Conservation (phyloP, 257 asterid genomes). For the Voacanga thouarsii region DNA sequence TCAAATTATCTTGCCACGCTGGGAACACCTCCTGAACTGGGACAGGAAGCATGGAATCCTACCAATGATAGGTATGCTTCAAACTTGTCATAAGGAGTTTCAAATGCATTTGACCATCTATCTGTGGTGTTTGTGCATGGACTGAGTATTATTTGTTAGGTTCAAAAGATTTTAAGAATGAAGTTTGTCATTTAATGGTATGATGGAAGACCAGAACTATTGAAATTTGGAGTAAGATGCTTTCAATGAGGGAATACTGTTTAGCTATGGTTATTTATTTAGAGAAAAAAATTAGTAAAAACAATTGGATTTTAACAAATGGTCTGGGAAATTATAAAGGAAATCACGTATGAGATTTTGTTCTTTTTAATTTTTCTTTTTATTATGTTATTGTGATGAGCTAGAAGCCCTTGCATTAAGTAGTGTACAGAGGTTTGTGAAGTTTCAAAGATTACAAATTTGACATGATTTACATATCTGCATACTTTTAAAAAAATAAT, state of each 20-base stretch:
- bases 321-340: no score
- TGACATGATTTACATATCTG: background rate
- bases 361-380: background rate
- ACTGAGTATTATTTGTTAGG: background rate
- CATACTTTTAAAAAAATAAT: background rate
- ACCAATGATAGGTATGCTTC: slow-evolving; percentile 83
- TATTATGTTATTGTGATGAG: background rate
- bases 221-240: background rate
- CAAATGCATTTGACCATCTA: background rate
- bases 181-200: background rate
- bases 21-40: slow-evolving; percentile 69
- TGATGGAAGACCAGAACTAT: background rate
- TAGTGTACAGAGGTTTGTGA: background rate
- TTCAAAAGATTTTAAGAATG: background rate
- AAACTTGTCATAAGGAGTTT: background rate
- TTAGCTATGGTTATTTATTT: background rate
- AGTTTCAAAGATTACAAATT: background rate
- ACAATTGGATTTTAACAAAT: background rate
- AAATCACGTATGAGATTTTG: background rate
- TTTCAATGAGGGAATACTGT: background rate
- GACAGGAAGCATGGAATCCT: slow-evolving; percentile 98
- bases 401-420: background rate
- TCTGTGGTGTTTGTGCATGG: background rate
- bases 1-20: slow-evolving; percentile 86
- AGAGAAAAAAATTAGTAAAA: background rate